Base-by-base conservation (phyloP, 2,329 filamentous ascomycete species). In the Periconia sp. region DNA sequence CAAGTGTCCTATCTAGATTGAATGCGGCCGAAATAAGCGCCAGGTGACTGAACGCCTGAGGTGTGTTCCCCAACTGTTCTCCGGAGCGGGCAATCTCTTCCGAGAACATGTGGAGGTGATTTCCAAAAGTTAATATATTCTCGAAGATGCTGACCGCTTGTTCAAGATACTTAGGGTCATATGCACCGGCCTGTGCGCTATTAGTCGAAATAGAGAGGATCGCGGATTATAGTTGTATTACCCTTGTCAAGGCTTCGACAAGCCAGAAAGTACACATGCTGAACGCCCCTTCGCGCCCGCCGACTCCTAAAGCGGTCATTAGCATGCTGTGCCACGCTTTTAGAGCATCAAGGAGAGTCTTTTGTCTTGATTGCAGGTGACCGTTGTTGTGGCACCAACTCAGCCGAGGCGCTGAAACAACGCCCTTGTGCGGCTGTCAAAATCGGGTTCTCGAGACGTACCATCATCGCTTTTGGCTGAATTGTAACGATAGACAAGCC, bases 201-300 rank as follows among this genome's bases (percentile, higher is more conserved):
- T 56, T 34, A 53, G 46, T 35, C 26, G 30, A 16, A 43, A 18
- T 22, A 21, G 21, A 13, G 9, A 18, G 11, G 22, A 34, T 5
- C 11, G 29, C 13, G 39, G 30, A 35, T 25, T 11, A 24, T 28
- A 16, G 34, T 19, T 77, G 72, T 54, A 79, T 73, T 52, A 86
- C 86, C 22, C 87, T 78, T 21, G 86, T 88, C 70, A 91, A 78
- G 17, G 87, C 86, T 69, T 91, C 88, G 10, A 91, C 86, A 0
- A 90, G 80, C 88, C 88, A 91, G 65, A 91, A 34, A 21, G 87
- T 91, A 61, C 87, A 89, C 86, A 91, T 90, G 59, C 80, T 84
- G 63, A 91, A 91, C 15, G 87, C 86, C 16, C 88, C 88, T 69
- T 91, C 87, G 37, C 80, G 77, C 13, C 87, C 87, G 25, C 86